These are phyloP conservation scores for Kitagawia praeruptora DNA, from an alignment of 129 eudicot genomes.

Conservation along the genomic window DNA sequence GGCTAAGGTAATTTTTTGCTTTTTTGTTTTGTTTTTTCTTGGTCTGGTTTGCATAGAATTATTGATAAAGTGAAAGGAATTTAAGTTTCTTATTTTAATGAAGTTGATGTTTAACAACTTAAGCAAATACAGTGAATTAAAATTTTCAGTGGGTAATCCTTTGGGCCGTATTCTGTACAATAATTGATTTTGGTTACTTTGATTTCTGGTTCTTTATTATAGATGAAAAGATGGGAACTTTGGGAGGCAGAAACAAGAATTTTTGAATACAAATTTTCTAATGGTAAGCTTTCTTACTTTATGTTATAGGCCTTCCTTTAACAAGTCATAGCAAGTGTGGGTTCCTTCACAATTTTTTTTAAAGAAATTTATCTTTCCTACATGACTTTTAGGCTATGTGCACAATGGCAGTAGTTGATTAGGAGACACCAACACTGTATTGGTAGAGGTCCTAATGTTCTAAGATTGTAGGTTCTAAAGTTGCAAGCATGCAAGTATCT, in stretches of 20 bases:
- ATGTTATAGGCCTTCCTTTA: neutral
- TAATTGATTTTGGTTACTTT: neutral
- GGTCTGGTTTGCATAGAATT: neutral
- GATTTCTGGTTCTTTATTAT: neutral
- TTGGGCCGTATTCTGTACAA: conserved; percentile 9
- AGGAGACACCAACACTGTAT: too few relatives aligned
- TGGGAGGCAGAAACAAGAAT: conserved; percentile 65
- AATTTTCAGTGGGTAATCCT: neutral
- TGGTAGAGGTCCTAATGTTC: too few relatives aligned
- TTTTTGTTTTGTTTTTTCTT: neutral
- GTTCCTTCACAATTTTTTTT: conserved; percentile 4
- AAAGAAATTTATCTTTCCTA: too few relatives aligned
- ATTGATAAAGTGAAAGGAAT: neutral
- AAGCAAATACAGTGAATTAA: neutral
- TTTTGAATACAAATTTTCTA: conserved; percentile 47
- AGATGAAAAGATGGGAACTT: conserved; percentile 57
- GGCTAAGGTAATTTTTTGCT: conserved; percentile 37
- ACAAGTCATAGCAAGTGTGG: neutral
- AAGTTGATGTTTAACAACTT: conserved; percentile 10
- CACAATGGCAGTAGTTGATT: too few relatives aligned
- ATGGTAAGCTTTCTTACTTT: conserved; percentile 28
- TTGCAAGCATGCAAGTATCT: too few relatives aligned
- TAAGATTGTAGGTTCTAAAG: too few relatives aligned
- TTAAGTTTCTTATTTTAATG: neutral
- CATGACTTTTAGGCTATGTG: too few relatives aligned